Conservation (phyloP, 805 yeast species). For the Alloascoidea hylecoeti region DNA sequence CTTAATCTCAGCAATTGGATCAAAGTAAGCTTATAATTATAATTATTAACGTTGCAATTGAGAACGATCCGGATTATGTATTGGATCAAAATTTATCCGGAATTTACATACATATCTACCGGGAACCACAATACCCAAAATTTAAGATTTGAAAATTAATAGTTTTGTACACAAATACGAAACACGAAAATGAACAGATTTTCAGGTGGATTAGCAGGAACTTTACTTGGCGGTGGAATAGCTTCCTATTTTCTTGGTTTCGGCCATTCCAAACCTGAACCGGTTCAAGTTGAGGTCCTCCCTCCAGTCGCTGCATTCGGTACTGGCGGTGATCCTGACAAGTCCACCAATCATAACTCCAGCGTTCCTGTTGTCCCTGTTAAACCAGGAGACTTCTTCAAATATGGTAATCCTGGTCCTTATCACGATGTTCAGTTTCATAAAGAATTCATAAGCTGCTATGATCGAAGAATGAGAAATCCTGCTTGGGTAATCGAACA, state of each 20-base stretch:
- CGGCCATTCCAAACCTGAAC: not conserved
- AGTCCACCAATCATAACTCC: not conserved
- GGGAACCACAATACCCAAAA: no score
- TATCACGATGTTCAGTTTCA: constrained; percentile 67
- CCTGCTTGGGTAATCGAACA: constrained; percentile 80
- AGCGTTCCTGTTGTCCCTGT: constrained; percentile 23
- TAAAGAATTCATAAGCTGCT: constrained; percentile 73
- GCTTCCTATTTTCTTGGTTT: not conserved
- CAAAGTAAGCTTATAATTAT: no score
- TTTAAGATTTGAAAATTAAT: no score
- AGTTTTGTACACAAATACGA: no score
- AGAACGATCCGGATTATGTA: no score
- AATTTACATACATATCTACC: no score
- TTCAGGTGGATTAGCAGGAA: not conserved
- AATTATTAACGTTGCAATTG: no score
- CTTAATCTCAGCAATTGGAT: no score
- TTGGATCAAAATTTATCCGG: no score
- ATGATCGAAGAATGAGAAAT: constrained; percentile 70
- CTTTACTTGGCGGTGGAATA: not conserved
- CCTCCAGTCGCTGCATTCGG: not conserved
- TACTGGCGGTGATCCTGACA: not conserved
- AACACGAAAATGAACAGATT: not conserved
- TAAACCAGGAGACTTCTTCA: constrained; percentile 70
- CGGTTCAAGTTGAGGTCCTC: not conserved
- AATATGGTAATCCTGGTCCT: constrained; percentile 94